phyloP scores from a whole-genome alignment of 495 filamentous ascomycete genomes.

The Aspergillus coremiiformis region DNA sequence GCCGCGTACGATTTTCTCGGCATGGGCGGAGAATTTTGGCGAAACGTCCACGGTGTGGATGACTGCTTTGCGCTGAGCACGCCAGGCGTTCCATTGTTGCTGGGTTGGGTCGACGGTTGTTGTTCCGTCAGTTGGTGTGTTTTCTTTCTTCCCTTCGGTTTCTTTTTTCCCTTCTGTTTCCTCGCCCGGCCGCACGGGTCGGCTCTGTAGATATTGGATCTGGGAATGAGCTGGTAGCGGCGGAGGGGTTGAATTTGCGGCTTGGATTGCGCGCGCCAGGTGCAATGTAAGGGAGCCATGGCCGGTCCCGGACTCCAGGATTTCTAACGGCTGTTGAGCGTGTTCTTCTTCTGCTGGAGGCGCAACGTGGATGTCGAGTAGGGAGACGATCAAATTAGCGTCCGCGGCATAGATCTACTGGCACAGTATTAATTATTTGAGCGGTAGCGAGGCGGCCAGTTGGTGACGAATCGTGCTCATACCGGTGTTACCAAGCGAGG shows the following conservation, averaged over 20 bases:
- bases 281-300: slow-evolving; percentile 69
- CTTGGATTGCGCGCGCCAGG: slow-evolving; percentile 67
- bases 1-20: slow-evolving; percentile 50
- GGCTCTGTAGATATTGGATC: slow-evolving; percentile 28
- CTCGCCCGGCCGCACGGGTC: slow-evolving; percentile 20
- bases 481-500: slow-evolving; percentile 67
- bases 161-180: not conserved
- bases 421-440: slow-evolving; percentile 6
- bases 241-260: slow-evolving; percentile 50
- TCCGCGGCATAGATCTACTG: slow-evolving; percentile 66
- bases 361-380: slow-evolving; percentile 63
- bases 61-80: slow-evolving; percentile 50
- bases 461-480: slow-evolving; percentile 19
- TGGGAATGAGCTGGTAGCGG: slow-evolving; percentile 30
- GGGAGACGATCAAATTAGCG: slow-evolving; percentile 60
- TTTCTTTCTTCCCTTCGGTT: not conserved
- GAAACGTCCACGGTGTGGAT: slow-evolving; percentile 65
- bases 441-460: not conserved
- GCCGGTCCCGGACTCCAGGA: slow-evolving; percentile 76
- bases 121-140: not conserved
- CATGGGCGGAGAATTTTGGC: slow-evolving; percentile 49
- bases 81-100: slow-evolving; percentile 39
- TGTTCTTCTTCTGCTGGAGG: slow-evolving; percentile 26
- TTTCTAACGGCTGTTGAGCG: slow-evolving; percentile 43
- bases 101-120: slow-evolving; percentile 12